Percentiles rank a stretch among this genome's conserved stretches.
phyloP scores from a whole-genome alignment of 2,329 filamentous ascomycete genomes.

The Fusarium sp. region DNA sequence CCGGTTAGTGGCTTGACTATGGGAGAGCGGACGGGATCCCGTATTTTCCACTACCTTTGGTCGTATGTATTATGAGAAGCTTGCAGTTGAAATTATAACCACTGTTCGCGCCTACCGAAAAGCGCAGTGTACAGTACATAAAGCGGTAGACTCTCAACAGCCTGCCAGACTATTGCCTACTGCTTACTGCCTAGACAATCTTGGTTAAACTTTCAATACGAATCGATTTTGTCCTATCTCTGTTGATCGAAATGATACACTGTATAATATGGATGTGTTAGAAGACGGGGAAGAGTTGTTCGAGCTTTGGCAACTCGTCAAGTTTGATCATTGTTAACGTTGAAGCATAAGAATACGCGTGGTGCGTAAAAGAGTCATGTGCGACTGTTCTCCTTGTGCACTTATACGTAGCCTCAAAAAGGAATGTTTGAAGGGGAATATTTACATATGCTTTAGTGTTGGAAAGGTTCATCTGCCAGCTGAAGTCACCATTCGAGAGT shows the following conservation, averaged over 20 bases:
- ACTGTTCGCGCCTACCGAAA: fast-evolving
- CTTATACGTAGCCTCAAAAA: too few species aligned
- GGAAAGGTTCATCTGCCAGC: too few species aligned
- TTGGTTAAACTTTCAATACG: background rate
- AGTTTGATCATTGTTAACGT: background rate
- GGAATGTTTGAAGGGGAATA: too few species aligned
- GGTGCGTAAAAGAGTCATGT: too few species aligned
- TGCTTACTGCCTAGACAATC: background rate
- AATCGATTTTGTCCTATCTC: background rate
- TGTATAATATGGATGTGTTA: background rate
- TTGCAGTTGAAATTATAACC: fast-evolving
- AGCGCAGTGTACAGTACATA: background rate
- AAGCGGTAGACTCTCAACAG: background rate
- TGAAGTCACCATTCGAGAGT: too few species aligned
- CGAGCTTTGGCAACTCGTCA: background rate
- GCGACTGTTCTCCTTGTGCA: too few species aligned
- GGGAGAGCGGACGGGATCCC: constrained; percentile 11
- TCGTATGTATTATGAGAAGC: background rate
- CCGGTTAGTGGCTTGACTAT: constrained; percentile 10
- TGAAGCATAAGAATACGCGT: too few species aligned
- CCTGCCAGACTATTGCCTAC: background rate
- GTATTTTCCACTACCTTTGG: constrained; percentile 12
- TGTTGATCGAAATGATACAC: background rate
- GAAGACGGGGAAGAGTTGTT: background rate
- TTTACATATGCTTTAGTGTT: too few species aligned